Evolutionary conservation across 306 rosid species (phyloP), one percentile per base, ranked within the genome.

Genomic region (Ormosia semicastrata): DNA sequence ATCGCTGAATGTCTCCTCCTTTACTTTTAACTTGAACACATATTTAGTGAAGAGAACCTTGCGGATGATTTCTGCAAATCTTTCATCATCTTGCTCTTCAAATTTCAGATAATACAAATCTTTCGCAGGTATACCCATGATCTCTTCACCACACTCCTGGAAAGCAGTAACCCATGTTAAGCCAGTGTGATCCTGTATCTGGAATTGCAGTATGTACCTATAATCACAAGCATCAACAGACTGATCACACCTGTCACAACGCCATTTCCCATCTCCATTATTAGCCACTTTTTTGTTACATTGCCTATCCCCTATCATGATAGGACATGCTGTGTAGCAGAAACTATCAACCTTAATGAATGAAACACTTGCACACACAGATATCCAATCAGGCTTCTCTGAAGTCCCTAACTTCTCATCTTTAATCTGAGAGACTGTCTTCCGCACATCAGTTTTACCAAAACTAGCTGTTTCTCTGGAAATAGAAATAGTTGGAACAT

Each of bases 331-430:
- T 11, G 96, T 60, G 89, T 95, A 95, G 85, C 95, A 89, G 82
- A 89, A 95, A 67, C 77, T 89, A 32, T 95, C 98, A n/a, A 36
- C 80, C 92, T 89, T 95, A 7, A 95, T 44, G 68, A 71, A 91
- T 71, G 93, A 81, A 80, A 93, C 30, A 24, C 83, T 87, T 56
- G 94, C 99, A 88, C 86, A 59, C 56, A 95, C 85, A 29, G 93
- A 88, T 73, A 95, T 89, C 97, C 98, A 95, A 89, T 93, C 98
- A 78, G 97, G 96, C 87, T 95, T 95, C 76, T 93, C 99, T 0
- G 91, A 92, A 62, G 97, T 93, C 79, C 99, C 97, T 53, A 95
- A 75, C 85, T 84, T 92, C 91, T 95, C 98, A 76, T 93, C 99
- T 85, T 92, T 95, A 66, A 95, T 95, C 77, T 92, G 97, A 64